Evolutionary conservation across 2,329 filamentous ascomycete genomes (phyloP).

Genomic region (Colletotrichum tanaceti): DNA sequence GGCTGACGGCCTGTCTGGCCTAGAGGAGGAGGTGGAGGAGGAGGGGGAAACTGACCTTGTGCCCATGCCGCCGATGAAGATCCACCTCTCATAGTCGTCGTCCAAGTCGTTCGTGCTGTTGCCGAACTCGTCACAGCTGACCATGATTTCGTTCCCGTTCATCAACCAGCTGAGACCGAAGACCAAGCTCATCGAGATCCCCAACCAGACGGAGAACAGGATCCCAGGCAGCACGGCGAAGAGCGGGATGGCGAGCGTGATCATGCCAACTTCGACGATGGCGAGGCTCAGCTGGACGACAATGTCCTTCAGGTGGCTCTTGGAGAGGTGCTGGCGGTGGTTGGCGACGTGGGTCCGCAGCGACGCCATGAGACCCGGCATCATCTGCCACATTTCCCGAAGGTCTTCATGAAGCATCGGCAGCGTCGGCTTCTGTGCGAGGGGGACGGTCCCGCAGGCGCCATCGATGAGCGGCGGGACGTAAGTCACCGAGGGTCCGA

Average conservation of each 20-base stretch:
- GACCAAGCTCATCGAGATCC: constrained; percentile 42
- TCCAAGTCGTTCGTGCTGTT: constrained; percentile 47
- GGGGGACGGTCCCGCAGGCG: constrained; percentile 49
- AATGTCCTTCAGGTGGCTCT: constrained; percentile 43
- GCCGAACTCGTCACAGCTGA: constrained; percentile 42
- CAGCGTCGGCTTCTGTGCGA: constrained; percentile 43
- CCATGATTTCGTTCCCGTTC: constrained; percentile 45
- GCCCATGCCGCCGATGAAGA: constrained; percentile 51
- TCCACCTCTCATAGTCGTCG: constrained; percentile 49
- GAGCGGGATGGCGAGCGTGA: constrained; percentile 45
- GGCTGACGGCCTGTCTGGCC: background rate
- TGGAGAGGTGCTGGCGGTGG: constrained; percentile 40
- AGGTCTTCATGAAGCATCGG: constrained; percentile 44
- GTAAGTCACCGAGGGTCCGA: constrained; percentile 46
- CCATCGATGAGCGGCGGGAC: constrained; percentile 52
- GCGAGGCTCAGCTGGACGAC: constrained; percentile 44
- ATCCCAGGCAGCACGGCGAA: constrained; percentile 48
- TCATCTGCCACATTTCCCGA: constrained; percentile 40
- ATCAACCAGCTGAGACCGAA: constrained; percentile 46
- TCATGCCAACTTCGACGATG: constrained; percentile 45
- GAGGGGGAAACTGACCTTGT: constrained; percentile 47
- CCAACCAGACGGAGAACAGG: constrained; percentile 47
- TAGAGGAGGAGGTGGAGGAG: too few species aligned
- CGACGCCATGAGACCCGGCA: constrained; percentile 42
- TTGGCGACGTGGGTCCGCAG: constrained; percentile 40